Percentiles rank a stretch among this genome's conserved stretches.
Conservation (phyloP, 176 grass and related monocot genomes). For the Raddia distichophylla region DNA sequence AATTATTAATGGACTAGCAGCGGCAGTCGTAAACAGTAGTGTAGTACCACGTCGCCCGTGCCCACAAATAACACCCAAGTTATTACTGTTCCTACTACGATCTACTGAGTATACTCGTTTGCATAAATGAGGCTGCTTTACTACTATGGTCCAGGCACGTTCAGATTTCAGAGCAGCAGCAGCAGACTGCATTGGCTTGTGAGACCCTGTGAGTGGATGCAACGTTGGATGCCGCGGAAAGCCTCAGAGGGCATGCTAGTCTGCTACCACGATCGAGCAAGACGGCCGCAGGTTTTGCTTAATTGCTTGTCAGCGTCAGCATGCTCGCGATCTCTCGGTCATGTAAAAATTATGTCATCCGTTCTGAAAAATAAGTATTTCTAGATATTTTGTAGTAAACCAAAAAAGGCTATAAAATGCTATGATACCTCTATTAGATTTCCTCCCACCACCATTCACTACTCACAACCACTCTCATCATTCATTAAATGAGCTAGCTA, state of each 20-base stretch:
- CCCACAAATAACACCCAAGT: not conserved
- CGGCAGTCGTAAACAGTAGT: not conserved
- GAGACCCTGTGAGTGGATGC: slow-evolving; percentile 22
- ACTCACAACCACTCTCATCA: too few species aligned
- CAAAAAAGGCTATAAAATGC: too few species aligned
- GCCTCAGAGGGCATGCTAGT: too few species aligned
- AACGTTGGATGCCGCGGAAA: not conserved
- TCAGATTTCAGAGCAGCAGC: not conserved
- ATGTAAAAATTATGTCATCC: not conserved
- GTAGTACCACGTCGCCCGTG: not conserved
- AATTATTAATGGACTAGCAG: not conserved
- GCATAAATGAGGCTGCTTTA: too few species aligned
- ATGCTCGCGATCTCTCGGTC: not conserved
- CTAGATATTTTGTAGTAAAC: too few species aligned
- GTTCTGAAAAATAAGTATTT: too few species aligned
- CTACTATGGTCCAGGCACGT: slow-evolving; percentile 19
- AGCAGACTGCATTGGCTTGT: not conserved
- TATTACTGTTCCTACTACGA: too few species aligned
- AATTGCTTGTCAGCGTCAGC: not conserved
- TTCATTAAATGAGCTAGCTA: too few species aligned
- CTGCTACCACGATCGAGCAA: not conserved
- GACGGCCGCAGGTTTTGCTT: not conserved
- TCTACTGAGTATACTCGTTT: too few species aligned
- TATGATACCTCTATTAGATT: too few species aligned
- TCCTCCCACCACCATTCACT: too few species aligned